A percentile compares a stretch with the other conserved stretches of the same genome.
Conservation (phyloP, 208 protist species). For the Leishmania tropica region DNA sequence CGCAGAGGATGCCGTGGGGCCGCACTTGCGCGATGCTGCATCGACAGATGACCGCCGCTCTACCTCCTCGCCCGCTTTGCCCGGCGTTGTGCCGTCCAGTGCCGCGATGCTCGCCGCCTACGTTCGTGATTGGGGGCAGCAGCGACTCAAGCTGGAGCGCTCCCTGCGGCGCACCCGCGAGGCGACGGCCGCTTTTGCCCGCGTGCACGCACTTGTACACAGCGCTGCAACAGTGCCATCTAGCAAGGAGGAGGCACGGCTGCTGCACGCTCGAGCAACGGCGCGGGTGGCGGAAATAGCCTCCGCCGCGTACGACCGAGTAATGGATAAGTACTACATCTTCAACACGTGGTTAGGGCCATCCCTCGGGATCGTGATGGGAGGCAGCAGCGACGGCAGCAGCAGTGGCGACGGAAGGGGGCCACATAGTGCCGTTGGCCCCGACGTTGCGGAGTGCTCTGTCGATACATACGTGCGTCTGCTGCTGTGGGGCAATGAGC, state of each 20-base stretch:
- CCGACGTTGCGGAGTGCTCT: conserved; percentile 5
- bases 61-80: neutral
- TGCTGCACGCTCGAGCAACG: conserved; percentile 19
- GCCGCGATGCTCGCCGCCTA: conserved; percentile 27
- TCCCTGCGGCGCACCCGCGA: conserved; percentile 33
- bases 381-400: neutral
- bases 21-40: conserved; percentile 9
- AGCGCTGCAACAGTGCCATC: neutral
- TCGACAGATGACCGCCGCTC: neutral
- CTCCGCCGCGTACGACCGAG: conserved; percentile 18
- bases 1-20: conserved; percentile 21
- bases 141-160: conserved; percentile 30
- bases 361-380: conserved; percentile 24
- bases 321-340: conserved; percentile 36
- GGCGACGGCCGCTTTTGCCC: conserved; percentile 17
- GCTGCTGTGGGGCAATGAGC: conserved; percentile 20
- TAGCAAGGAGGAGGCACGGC: conserved; percentile 1
- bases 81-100: conserved; percentile 3
- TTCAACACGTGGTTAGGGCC: conserved; percentile 11
- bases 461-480: conserved; percentile 6
- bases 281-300: conserved; percentile 12
- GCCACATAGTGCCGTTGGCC: conserved; percentile 8
- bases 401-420: neutral
- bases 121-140: conserved; percentile 9
- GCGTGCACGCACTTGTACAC: conserved; percentile 13